Base-by-base conservation (phyloP, 371 early-diverging fungal genomes). In the Syncephalastrum contaminatum region DNA sequence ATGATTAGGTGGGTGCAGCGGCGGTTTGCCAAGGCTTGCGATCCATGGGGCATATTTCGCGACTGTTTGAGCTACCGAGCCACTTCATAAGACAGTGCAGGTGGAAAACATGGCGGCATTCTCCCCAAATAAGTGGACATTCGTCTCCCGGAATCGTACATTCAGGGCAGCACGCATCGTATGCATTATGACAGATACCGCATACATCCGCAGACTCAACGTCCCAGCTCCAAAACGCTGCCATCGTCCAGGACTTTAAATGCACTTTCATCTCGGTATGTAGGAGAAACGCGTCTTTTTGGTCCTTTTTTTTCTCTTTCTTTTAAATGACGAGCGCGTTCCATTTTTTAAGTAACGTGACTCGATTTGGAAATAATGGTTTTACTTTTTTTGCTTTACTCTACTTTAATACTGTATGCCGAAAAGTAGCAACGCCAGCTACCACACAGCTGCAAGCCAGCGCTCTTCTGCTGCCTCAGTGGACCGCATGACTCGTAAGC, bases 131-230 rank as follows among this genome's bases (percentile, higher is more conserved):
- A 39, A 92, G 66, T 20, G 93, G 87, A 56, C 95, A 95, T 49
- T 89, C 93, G 58, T 92, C 92, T 16, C 96, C 96, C 0, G 96
- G 96, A 40, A 80, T 69, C 51, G 83, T 88, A 70, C 96, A 95
- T 10, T 67, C 73, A 1, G 92, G 88, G 63, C 96, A 95, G 57
- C 88, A 88, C 8, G 73, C 85, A 48, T 95, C 95, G 66, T 87
- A 95, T 0, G 77, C 66, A 13, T 68, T 74, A 13, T 90, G 83
- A 56, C 96, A 95, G 61, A 95, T 94, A 0, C 94, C 93, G 64
- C 96, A 95, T 16, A 91, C 86, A 20, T 72, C 69, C 7, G 52
- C 62, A 41, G 63, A 63, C 42, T 66, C 62, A 1, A 73, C 72
- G 52, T 69, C 62, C 78, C 78, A 77, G 4, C 56, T 56, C 78